Evolutionary conservation across 257 asterid genomes (phyloP), one percentile per base, ranked within the genome.

Genomic region (Pogostemon cablin): DNA sequence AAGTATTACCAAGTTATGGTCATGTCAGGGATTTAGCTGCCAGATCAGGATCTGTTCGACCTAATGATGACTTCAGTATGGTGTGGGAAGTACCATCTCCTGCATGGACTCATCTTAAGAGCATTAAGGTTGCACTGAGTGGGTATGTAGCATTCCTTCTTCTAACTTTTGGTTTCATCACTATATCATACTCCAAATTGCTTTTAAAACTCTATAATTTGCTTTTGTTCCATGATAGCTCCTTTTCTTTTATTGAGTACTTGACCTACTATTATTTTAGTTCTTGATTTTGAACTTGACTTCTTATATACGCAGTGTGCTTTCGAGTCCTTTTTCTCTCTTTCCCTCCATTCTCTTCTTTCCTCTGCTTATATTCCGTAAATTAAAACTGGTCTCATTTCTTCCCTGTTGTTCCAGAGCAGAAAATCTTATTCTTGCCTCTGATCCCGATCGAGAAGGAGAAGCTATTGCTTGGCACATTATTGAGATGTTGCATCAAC

Each of bases 391-490:
- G 71, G 66, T 68, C 82, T 80, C 61, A 81, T 75, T 57, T 72
- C 49, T 62, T 75, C 53, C 72, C 67, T 76, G 42, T 81, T 86
- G 62, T 78, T 81, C 68, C 96, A 93, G 97, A 71, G 96, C 95
- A 75, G 75, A 91, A 80, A 89, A 81, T 87, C 93, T 93, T 73
- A 72, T 93, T 83, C 97, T 91, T 75, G 99, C 99, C 62, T 91
- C 96, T 11, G 99, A 93, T 76, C 97, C 99, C 80, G 99, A 93
- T 62, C 96, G 97, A 38, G 97, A 91, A 85, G 96, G 97, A 72
- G 96, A 91, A 75, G 97, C 97, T n/a, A 91, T 93, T 78, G 93
- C 99, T 35, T 93, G 99, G 99, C 99, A 93, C 83, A 85, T 91
- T 41, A 44, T 89, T 56, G 99, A 91, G 89, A 91, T 93, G 99